These are phyloP conservation scores for Venturia carpophila DNA, from an alignment of 2,329 filamentous ascomycete species.

Conservation along the genomic window DNA sequence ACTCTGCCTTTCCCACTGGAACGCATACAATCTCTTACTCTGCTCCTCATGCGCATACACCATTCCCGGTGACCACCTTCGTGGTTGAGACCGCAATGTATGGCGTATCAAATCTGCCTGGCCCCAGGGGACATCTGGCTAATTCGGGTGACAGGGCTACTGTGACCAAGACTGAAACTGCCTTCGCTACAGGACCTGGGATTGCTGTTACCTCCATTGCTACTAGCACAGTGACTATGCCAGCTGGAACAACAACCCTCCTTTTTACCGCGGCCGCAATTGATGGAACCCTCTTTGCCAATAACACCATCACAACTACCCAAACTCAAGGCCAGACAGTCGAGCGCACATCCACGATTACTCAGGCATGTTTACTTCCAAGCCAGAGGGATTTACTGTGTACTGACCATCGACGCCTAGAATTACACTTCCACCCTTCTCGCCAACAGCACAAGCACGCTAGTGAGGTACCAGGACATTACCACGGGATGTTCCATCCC, in stretches of 20 bases:
- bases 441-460: not conserved
- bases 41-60: not conserved
- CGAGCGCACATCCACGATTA: not conserved
- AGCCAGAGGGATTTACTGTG: not conserved
- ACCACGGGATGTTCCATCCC: not conserved
- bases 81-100: not conserved
- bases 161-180: not conserved
- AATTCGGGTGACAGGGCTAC: not conserved
- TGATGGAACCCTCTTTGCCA: not conserved
- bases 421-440: not conserved
- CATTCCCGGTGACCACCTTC: conserved; percentile 6
- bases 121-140: not conserved
- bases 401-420: not conserved
- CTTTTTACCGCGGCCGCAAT: not conserved
- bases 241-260: not conserved
- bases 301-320: not conserved
- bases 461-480: not conserved
- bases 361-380: not conserved
- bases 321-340: not conserved
- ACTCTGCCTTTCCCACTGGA: not conserved
- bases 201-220: not conserved
- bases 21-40: conserved; percentile 10
- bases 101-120: not conserved
- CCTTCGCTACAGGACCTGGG: not conserved
- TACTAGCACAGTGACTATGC: not conserved